Base-by-base conservation (phyloP, 306 rosid genomes). In the Vigna trinervia region DNA sequence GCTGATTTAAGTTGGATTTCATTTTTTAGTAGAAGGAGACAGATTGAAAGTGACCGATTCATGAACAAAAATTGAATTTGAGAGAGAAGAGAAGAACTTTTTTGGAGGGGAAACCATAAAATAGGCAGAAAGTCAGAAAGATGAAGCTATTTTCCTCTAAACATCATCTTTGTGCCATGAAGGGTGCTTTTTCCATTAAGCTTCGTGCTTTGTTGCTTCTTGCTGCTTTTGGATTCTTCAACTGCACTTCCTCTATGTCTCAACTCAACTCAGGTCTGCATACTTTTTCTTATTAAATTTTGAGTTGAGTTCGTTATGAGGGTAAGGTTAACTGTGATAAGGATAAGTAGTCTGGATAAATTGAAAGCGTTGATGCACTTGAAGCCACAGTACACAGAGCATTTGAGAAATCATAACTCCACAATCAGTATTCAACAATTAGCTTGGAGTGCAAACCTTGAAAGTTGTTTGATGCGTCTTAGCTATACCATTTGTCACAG, bases 191-290 rank as follows among this genome's bases (percentile, higher is more conserved):
- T 75, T 83, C 75, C 66, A 57, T 57, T 50, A 20, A 65, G 74
- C 69, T 60, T 87, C 73, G 80, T 87, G 48, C 76, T 86, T 60
- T 90, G 81, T 78, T 77, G 77, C 36, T 75, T 68, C 46, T 69
- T 91, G 53, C 81, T 92, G 84, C 84, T 91, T 67, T 84, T 89
- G 82, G 82, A 76, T 76, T 76, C 85, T 74, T 79, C 92, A 57
- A 34, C 57, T 79, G 83, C 99, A 56, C 92, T 82, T 78, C 99
- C 97, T 69, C 81, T 92, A 48, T 95, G 97, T 74, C 28, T 26
- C 28, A 26, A 26, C 69, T 80, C 71, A 88, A 95, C 86, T 95
- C 92, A 65, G 80, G 97, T 95, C 70, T 39, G 97, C 81, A 65
- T 43, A 72, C 22, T 58, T 71, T 61, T 63, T 2, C 12, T 64